Conservation (phyloP, 2,329 filamentous ascomycete genomes). For the Aspergillus melleus region DNA sequence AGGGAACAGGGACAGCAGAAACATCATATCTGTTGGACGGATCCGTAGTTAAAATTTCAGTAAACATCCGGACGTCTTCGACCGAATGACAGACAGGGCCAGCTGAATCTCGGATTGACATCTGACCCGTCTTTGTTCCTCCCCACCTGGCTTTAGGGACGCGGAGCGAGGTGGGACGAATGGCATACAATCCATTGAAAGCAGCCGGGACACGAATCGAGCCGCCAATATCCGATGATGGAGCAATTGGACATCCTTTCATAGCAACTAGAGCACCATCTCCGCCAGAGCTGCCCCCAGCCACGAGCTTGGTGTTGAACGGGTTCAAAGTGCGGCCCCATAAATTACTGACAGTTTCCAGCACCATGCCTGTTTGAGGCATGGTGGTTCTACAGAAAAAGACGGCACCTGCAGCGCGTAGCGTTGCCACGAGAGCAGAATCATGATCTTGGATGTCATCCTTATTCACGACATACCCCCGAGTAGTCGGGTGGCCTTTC, state of each 20-base stretch:
- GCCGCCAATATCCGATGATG: constrained; percentile 36
- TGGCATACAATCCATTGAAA: too few species aligned
- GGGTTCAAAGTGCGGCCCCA: constrained; percentile 26
- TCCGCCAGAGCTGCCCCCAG: constrained; percentile 27
- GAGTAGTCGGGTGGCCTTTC: too few species aligned
- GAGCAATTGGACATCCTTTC: constrained; percentile 30
- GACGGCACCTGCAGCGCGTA: constrained; percentile 23
- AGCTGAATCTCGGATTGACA: too few species aligned
- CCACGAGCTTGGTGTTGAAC: constrained; percentile 15
- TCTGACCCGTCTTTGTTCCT: too few species aligned
- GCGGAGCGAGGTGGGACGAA: too few species aligned
- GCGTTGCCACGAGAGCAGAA: constrained; percentile 19
- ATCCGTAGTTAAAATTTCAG: too few species aligned
- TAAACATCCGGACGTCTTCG: too few species aligned
- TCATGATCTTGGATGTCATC: not conserved
- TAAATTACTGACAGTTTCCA: constrained; percentile 24
- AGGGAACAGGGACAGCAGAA: too few species aligned
- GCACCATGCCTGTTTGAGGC: constrained; percentile 28
- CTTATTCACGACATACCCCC: too few species aligned
- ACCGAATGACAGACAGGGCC: too few species aligned
- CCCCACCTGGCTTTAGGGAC: too few species aligned
- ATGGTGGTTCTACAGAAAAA: constrained; percentile 32
- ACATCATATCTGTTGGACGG: too few species aligned
- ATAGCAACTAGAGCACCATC: constrained; percentile 35
- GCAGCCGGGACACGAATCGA: constrained; percentile 34